Conservation (phyloP, 75 land plant species). For the Cryptomeria japonica region DNA sequence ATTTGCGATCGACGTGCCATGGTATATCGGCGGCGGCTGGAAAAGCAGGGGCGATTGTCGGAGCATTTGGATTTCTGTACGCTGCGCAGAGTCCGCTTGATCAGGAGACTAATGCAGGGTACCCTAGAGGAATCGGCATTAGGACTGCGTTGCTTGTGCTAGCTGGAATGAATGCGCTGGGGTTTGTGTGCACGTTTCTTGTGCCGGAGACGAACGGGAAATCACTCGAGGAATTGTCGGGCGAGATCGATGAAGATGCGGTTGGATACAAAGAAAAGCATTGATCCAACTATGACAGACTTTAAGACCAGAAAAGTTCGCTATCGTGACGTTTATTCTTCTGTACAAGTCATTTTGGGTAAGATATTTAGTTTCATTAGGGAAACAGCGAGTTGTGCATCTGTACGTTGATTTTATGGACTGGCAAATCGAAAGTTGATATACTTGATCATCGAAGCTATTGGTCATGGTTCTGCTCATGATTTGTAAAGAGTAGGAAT, state of each 20-base stretch:
- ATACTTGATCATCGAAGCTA: too few species aligned
- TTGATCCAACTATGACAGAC: too few species aligned
- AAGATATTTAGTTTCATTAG: too few species aligned
- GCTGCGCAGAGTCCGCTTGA: constrained; percentile 32
- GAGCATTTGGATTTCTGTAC: constrained; percentile 53
- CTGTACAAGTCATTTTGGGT: too few species aligned
- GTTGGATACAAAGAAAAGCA: constrained; percentile 5
- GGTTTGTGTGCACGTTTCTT: constrained; percentile 38
- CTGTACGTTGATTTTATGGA: too few species aligned
- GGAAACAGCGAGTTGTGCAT: too few species aligned
- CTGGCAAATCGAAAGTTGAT: too few species aligned
- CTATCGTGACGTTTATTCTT: too few species aligned
- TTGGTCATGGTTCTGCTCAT: too few species aligned
- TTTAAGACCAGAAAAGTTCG: too few species aligned
- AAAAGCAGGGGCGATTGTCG: constrained; percentile 57
- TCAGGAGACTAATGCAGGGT: constrained; percentile 30
- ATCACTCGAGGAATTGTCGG: constrained; percentile 38
- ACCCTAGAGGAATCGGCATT: constrained; percentile 49
- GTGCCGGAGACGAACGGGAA: constrained; percentile 53
- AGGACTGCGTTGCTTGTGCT: constrained; percentile 40
- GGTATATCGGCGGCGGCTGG: constrained; percentile 55
- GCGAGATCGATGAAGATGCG: constrained; percentile 17
- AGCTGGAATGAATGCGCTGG: constrained; percentile 25
- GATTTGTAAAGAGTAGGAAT: too few species aligned
- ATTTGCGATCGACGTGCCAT: constrained; percentile 53